phyloP scores from a whole-genome alignment of 2,329 filamentous ascomycete species.

The Claviceps pusilla region DNA sequence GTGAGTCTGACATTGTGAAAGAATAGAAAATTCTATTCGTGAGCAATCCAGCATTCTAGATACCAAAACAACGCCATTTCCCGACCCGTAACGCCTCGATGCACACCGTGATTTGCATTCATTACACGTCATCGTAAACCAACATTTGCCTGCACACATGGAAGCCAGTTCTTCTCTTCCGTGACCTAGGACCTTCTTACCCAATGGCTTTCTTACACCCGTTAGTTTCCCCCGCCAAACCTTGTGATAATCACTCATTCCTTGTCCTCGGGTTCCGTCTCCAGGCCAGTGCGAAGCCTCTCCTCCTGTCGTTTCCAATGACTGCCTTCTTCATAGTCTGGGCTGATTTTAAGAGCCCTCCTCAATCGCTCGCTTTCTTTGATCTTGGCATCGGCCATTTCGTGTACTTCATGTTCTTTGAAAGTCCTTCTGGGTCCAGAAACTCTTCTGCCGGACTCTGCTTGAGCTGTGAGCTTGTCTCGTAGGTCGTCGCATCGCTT shows the following conservation, averaged over 20 bases:
- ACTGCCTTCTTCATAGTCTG: constrained; percentile 70
- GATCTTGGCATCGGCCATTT: constrained; percentile 90
- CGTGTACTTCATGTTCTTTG: constrained; percentile 90
- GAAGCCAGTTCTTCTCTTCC: neutral
- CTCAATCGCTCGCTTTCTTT: constrained; percentile 83
- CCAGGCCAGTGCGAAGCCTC: constrained; percentile 32
- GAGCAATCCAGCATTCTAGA: neutral
- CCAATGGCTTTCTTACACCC: neutral
- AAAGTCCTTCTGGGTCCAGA: constrained; percentile 37
- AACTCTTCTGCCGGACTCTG: constrained; percentile 18
- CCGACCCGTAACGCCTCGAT: neutral
- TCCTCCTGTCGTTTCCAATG: constrained; percentile 81
- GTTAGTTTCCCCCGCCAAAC: too few relatives aligned
- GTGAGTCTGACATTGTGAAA: neutral
- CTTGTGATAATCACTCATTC: neutral
- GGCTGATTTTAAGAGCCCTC: constrained; percentile 72
- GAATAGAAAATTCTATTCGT: neutral
- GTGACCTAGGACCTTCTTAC: neutral
- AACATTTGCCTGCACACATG: neutral
- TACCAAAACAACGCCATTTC: neutral
- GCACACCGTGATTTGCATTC: neutral
- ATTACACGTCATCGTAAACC: neutral
- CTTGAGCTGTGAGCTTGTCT: constrained; percentile 25
- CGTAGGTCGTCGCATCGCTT: constrained; percentile 31
- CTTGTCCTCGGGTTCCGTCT: constrained; percentile 20